Percentiles rank a stretch among this genome's conserved stretches.
These are phyloP conservation scores for Microbotryum intermedium DNA, from an alignment of 1,284 basidiomycete species.

Conservation along the genomic window DNA sequence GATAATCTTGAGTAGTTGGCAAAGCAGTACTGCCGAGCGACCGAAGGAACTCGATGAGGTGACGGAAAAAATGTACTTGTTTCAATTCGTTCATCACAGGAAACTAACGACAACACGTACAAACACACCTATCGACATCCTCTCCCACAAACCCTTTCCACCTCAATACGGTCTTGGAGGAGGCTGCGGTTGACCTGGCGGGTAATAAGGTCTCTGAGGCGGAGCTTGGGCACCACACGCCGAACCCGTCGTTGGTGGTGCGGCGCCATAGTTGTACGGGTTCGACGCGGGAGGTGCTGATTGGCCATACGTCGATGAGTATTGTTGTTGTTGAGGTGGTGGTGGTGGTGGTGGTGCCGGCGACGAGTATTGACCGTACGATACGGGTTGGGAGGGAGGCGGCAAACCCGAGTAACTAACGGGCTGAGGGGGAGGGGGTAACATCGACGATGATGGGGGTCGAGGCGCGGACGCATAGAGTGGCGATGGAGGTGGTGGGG, in stretches of 20 bases:
- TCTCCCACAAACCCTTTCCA: no score
- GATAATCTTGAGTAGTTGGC: no score
- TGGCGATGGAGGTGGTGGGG: conserved; percentile 21
- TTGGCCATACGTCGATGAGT: background rate
- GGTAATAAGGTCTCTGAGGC: conserved; percentile 27
- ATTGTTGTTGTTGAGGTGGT: conserved; percentile 29
- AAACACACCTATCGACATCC: no score
- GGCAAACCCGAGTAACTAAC: conserved; percentile 6
- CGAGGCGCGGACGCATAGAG: conserved; percentile 26
- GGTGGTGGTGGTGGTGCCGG: conserved; percentile 33
- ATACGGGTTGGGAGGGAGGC: conserved; percentile 24
- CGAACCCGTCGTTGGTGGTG: background rate
- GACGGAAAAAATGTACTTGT: no score
- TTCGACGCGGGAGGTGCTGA: conserved; percentile 26
- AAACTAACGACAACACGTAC: no score
- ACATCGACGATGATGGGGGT: background rate
- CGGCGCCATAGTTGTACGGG: conserved; percentile 23
- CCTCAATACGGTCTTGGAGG: no score
- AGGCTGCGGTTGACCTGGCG: conserved; percentile 19
- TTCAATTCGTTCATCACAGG: no score
- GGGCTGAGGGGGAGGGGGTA: conserved; percentile 20
- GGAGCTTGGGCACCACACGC: conserved; percentile 15
- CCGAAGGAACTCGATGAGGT: no score
- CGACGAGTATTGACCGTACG: conserved; percentile 10
- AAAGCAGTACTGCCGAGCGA: no score